These are phyloP conservation scores for Verticillium alfalfae DNA, from an alignment of 2,329 filamentous ascomycete genomes.

Conservation along the genomic window DNA sequence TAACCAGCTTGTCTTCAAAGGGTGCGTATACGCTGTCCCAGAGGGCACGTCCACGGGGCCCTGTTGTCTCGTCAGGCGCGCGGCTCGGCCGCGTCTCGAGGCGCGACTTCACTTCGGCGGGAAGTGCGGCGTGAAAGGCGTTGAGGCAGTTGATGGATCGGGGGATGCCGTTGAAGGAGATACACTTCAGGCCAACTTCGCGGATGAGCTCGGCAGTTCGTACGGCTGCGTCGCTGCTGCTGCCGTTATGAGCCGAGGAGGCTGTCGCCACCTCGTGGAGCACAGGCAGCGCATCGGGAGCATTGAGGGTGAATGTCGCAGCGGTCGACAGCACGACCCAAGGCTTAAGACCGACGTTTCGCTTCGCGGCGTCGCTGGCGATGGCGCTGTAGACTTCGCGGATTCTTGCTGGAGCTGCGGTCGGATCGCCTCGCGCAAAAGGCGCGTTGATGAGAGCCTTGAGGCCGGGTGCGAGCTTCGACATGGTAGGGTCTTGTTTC, in stretches of 20 bases:
- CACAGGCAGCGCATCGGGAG: constrained; percentile 64
- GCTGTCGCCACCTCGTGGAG: constrained; percentile 50
- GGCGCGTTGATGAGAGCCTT: constrained; percentile 71
- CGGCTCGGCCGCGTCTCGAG: constrained; percentile 56
- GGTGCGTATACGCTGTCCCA: constrained; percentile 77
- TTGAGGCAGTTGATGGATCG: constrained; percentile 79
- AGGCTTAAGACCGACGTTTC: constrained; percentile 55
- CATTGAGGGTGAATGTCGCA: constrained; percentile 82
- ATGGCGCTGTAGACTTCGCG: constrained; percentile 59
- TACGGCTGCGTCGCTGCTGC: constrained; percentile 20
- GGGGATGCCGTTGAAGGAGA: constrained; percentile 77
- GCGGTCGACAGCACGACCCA: constrained; percentile 72
- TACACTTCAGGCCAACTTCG: constrained; percentile 71
- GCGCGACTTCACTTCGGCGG: constrained; percentile 42
- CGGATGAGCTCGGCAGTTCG: constrained; percentile 66
- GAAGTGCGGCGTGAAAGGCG: constrained; percentile 61
- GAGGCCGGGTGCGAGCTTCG: constrained; percentile 65
- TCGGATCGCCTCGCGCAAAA: constrained; percentile 59
- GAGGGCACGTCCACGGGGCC: constrained; percentile 59
- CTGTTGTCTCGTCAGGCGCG: constrained; percentile 40
- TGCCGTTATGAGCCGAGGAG: constrained; percentile 4
- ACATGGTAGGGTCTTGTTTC: constrained; percentile 42
- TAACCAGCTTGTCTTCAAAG: constrained; percentile 65
- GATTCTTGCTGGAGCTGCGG: constrained; percentile 59
- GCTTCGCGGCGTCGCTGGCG: constrained; percentile 54